Evolutionary conservation across 257 asterid species (phyloP).

Genomic region (Solanum pimpinellifolium): DNA sequence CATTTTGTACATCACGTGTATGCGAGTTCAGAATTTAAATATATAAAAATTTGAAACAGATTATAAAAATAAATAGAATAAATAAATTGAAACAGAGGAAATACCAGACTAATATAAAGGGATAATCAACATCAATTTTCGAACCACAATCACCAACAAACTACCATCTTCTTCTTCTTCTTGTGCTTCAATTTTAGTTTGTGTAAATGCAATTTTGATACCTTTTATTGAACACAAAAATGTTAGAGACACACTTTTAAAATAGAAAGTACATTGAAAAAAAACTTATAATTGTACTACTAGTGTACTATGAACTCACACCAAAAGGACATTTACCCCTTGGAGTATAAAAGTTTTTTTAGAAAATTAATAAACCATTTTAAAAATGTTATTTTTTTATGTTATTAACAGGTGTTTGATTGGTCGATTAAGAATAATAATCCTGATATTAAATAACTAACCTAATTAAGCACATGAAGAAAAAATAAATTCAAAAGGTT

Average conservation of each 20-base stretch:
- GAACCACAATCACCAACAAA: neutral
- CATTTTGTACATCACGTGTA: fast-evolving
- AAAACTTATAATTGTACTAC: neutral
- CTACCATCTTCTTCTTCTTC: neutral
- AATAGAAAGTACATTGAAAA: neutral
- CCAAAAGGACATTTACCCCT: neutral
- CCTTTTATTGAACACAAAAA: neutral
- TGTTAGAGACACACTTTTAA: neutral
- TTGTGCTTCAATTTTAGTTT: neutral
- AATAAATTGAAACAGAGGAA: neutral
- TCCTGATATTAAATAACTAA: neutral
- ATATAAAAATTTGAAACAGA: neutral
- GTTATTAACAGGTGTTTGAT: neutral
- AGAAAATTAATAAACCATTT: neutral
- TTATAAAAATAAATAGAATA: neutral
- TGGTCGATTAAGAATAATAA: neutral
- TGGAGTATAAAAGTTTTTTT: neutral
- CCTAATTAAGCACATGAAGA: neutral
- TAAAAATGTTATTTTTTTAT: neutral
- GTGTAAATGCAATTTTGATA: neutral
- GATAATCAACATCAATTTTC: neutral
- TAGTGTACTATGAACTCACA: neutral
- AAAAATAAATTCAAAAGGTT: neutral
- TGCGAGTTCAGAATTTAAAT: neutral
- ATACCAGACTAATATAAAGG: neutral